Base-by-base conservation (phyloP, 257 asterid species). In the Cordia subcordata region DNA sequence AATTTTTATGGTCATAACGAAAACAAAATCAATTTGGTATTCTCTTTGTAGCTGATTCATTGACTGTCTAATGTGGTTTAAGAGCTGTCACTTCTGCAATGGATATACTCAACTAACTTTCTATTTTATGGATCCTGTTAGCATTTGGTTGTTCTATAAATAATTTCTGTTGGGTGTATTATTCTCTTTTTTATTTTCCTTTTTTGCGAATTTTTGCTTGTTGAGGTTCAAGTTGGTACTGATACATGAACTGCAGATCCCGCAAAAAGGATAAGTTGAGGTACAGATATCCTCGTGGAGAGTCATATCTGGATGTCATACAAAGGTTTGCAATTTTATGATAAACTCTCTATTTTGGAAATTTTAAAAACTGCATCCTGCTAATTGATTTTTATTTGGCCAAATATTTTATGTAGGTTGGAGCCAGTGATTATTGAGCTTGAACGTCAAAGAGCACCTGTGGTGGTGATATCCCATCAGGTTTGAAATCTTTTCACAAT, bases 381-480 rank as follows among this genome's bases (percentile, higher is more conserved):
- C 66, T 55, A 14, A 47, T 53, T 63, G 58, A 49, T 56, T 27
- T 55, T 15, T 5, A 49, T 57, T 73, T 73, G 33, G 46, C 37
- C 50, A 49, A 64, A 27, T 54, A 33, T 46, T 57, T 55, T 33
- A 64, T 72, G 55, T 77, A 93, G 99, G 86, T 79, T 93, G 78
- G 99, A 93, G 72, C 97, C 99, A 8, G 97, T 93, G 71, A 93
- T 93, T 71, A 86, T 93, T 54, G 99, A 93, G 82, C 95, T 89
- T 23, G 99, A 93, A 72, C 88, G 97, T 54, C 99, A 93, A 72
- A 73, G 95, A 69, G 99, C 97, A 65, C 99, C 99, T 4, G 99
- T 93, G 51, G 99, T 93, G 64, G 97, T 93, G 81, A 69, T 89
- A 64, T 80, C 99, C 58, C 97, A 93, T 82, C 97, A 93, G 99